These are phyloP conservation scores for Hanseniaspora clermontiae DNA, from an alignment of 805 yeast genomes.

Conservation along the genomic window DNA sequence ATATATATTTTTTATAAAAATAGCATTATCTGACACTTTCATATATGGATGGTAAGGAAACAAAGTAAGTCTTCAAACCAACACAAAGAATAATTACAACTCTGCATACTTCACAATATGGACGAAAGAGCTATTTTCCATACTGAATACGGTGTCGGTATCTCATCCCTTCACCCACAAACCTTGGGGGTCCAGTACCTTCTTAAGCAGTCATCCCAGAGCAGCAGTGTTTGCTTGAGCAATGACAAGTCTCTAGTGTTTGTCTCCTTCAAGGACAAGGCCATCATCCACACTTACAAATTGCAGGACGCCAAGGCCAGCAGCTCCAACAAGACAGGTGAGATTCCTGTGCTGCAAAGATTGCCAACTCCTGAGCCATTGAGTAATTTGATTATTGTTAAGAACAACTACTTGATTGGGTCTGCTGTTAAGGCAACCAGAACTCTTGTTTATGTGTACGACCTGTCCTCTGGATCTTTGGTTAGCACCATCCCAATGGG, in stretches of 20 bases:
- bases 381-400: constrained; percentile 24
- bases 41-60: too few relatives aligned
- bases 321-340: constrained; percentile 12
- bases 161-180: constrained; percentile 12
- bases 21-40: not conserved
- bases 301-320: constrained; percentile 39
- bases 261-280: constrained; percentile 33
- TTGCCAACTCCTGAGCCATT: constrained; percentile 76
- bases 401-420: constrained; percentile 46
- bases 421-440: constrained; percentile 33
- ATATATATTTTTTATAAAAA: not conserved
- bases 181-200: constrained; percentile 9
- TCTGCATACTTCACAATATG: not conserved
- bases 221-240: not conserved
- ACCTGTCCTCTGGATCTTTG: constrained; percentile 60
- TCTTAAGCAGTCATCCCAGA: constrained; percentile 7
- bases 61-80: too few relatives aligned
- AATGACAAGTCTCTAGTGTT: not conserved
- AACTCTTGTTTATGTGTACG: constrained; percentile 63
- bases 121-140: constrained; percentile 13
- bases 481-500: constrained; percentile 44
- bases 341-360: constrained; percentile 55
- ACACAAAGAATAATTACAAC: too few relatives aligned
- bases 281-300: constrained; percentile 59
- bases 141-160: constrained; percentile 13